Base-by-base conservation (phyloP, 495 filamentous ascomycete genomes). In the Tuber brumale region DNA sequence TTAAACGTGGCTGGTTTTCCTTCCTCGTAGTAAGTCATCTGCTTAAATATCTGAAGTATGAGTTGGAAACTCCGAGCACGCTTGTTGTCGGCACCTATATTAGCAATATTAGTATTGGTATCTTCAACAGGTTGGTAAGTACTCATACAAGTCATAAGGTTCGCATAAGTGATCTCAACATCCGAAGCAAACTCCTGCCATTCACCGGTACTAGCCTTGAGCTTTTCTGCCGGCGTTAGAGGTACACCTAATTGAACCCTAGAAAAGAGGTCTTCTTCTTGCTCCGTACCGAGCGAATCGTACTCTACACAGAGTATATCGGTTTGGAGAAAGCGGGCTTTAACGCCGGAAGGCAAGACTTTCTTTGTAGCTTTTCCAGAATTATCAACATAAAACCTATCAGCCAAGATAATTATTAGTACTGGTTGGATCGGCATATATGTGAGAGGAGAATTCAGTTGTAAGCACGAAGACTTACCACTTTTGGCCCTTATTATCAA, bases 181-280 rank as follows among this genome's bases (percentile, higher is more conserved):
- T 84, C 75, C 71, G 81, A 81, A 0, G 84, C 82, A 57, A 86
- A 85, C 0, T 75, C 80, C 43, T 87, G 87, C 87, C 87, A 88
- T 18, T 77, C 75, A 0, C 87, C 86, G 0, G 82, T 85, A 41
- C 83, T 84, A 27, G 87, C 87, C 57, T 83, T 82, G 75, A 88
- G 85, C 80, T 87, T 87, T 73, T 88, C 87, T 7, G 86, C 87
- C n/a, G 83, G 82, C 1, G 83, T 85, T 31, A 88, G 83, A 51
- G 83, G 82, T 8, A 88, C 78, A 10, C 87, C 87, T 57, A 84
- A 80, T 73, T 88, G 87, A 1, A 88, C 87, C 1, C 86, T 76
- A 6, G 84, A 84, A 76, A 88, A 88, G 70, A 88, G 82, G 10
- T 86, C 86, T 71, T 88, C 87, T 72, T 88, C 86, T 51, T 86